Percentiles rank a stretch among this genome's conserved stretches.
phyloP scores from a whole-genome alignment of 371 early-diverging fungal species.

The Zopfochytrium polystomum region DNA sequence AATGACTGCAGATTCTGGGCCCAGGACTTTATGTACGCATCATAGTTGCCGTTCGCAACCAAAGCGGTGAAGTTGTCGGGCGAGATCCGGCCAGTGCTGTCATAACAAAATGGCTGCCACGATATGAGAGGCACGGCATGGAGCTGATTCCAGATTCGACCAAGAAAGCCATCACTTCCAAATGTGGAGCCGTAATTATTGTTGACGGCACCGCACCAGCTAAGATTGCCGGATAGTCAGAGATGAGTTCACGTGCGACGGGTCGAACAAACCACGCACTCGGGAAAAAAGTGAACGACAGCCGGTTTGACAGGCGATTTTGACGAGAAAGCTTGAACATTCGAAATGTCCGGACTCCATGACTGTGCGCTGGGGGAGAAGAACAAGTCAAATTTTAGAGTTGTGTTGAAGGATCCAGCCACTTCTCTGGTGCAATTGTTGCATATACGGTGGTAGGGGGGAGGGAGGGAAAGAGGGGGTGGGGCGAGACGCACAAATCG shows the following conservation, averaged over 20 bases:
- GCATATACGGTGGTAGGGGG: too few species aligned
- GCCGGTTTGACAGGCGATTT: neutral
- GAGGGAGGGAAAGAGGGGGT: neutral
- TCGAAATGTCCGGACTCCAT: neutral
- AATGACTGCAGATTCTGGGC: conserved; percentile 3
- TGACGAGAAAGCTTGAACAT: neutral
- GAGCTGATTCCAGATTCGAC: conserved; percentile 7
- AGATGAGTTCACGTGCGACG: neutral
- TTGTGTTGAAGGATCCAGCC: neutral
- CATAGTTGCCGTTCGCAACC: neutral
- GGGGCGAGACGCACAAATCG: neutral
- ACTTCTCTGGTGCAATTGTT: neutral
- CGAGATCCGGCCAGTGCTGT: neutral
- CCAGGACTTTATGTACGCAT: conserved; percentile 1
- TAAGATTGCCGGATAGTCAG: neutral
- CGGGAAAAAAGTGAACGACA: neutral
- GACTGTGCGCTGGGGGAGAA: neutral
- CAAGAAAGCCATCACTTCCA: neutral
- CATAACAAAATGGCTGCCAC: conserved; percentile 20
- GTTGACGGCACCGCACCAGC: neutral
- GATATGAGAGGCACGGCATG: conserved; percentile 12
- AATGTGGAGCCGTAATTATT: neutral
- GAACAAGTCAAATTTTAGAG: neutral
- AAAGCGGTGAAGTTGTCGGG: conserved; percentile 2
- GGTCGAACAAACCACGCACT: neutral